Percentiles rank a stretch among this genome's conserved stretches.
Conservation (phyloP, 192 early-diverging fungal species). For the Coemansia sp. region DNA sequence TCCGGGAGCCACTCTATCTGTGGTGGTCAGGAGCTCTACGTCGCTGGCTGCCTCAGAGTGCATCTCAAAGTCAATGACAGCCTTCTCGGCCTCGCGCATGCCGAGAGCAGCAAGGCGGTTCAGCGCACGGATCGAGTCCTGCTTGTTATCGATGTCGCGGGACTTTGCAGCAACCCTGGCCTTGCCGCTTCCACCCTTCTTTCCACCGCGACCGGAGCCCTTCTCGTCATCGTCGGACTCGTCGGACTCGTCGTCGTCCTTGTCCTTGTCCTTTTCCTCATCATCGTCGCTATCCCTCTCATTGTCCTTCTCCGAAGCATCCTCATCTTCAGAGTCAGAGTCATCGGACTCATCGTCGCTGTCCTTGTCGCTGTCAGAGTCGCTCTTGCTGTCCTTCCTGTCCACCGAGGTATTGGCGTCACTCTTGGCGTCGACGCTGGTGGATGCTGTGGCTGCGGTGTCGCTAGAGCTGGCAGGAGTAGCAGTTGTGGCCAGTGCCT, state of each 20-base stretch:
- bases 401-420: not conserved
- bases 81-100: conserved; percentile 40
- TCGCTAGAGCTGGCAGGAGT: not conserved
- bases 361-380: conserved; percentile 26
- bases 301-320: not conserved
- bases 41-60: conserved; percentile 19
- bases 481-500: not conserved
- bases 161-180: conserved; percentile 1
- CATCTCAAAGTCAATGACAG: conserved; percentile 31
- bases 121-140: conserved; percentile 21
- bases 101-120: conserved; percentile 44
- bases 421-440: not conserved
- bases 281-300: conserved; percentile 5
- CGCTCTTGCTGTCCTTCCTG: conserved; percentile 10
- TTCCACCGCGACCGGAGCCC: not conserved
- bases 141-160: not conserved
- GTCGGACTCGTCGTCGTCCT: conserved; percentile 7
- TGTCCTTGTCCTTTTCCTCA: conserved; percentile 16
- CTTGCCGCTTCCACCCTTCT: conserved; percentile 11
- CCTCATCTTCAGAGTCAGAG: conserved; percentile 9
- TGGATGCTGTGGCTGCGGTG: not conserved
- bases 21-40: conserved; percentile 29
- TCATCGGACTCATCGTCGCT: conserved; percentile 28
- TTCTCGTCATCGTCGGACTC: not conserved
- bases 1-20: conserved; percentile 3